phyloP scores from a whole-genome alignment of 2,329 filamentous ascomycete genomes.

The Metarhizium rileyi region DNA sequence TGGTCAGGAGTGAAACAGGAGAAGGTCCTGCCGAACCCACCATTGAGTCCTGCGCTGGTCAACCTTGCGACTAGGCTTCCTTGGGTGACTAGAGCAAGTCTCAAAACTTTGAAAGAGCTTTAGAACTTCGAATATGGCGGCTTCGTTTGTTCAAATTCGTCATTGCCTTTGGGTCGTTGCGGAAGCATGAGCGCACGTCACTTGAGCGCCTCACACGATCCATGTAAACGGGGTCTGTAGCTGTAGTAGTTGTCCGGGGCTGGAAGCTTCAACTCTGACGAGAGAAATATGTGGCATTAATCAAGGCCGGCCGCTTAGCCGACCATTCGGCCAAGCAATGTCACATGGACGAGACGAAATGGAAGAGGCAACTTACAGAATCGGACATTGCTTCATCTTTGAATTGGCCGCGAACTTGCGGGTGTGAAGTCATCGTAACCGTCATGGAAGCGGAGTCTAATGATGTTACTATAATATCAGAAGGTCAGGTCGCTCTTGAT shows the following conservation, averaged over 20 bases:
- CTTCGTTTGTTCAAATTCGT: neutral
- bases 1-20: conserved; percentile 15
- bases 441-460: conserved; percentile 7
- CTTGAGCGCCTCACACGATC: neutral
- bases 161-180: neutral
- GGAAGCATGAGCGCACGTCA: neutral
- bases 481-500: neutral
- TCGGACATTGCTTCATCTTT: conserved; percentile 11
- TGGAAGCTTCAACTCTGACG: neutral
- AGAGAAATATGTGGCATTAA: conserved; percentile 2
- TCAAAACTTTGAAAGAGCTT: neutral
- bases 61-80: conserved; percentile 12
- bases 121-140: neutral
- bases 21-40: conserved; percentile 11
- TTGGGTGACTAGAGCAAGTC: conserved; percentile 1
- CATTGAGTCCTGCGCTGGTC: conserved; percentile 11
- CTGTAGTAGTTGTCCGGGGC: neutral
- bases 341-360: neutral
- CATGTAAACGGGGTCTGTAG: neutral
- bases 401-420: conserved; percentile 12
- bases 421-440: conserved; percentile 12
- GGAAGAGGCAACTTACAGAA: conserved; percentile 8
- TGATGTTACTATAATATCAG: neutral
- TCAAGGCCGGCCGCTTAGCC: conserved; percentile 1
- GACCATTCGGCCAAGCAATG: conserved; percentile 1